Evolutionary conservation across 208 protist genomes (phyloP).

Genomic region (Tritrichomonas musculus): DNA sequence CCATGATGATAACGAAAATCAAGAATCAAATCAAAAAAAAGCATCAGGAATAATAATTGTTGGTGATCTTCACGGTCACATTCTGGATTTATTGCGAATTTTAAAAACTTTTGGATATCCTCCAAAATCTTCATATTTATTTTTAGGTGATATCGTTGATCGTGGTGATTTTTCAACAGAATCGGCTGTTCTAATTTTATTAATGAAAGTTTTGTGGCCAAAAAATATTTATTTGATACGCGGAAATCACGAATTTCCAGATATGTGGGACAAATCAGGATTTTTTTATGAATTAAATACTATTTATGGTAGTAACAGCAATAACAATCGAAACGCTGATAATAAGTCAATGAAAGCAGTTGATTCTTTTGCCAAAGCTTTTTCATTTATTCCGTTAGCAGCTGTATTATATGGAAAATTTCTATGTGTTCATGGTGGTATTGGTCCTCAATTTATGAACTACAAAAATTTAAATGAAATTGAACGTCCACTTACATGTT

Average conservation of each 20-base stretch:
- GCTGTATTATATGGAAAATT: neutral
- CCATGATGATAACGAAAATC: too few species aligned
- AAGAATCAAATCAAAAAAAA: too few species aligned
- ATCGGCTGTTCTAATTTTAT: neutral
- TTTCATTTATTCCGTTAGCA: neutral
- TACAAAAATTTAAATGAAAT: neutral
- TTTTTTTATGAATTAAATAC: neutral
- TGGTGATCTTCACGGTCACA: neutral
- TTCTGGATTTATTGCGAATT: neutral
- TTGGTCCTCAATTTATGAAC: neutral
- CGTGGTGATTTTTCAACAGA: neutral
- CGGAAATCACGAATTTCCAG: neutral
- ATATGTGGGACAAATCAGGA: neutral
- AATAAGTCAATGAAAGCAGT: too few species aligned
- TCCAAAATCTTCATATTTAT: too few species aligned
- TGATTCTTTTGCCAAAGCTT: neutral
- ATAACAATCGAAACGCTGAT: too few species aligned
- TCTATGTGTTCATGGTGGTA: constrained; percentile 1
- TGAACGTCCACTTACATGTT: neutral
- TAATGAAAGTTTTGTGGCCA: neutral
- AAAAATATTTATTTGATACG: neutral
- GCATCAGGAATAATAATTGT: neutral
- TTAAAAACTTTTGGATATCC: neutral
- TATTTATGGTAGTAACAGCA: neutral
- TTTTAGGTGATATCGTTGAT: too few species aligned